Conservation (phyloP, 176 grass and related monocot species). For the Oryza officinalis region DNA sequence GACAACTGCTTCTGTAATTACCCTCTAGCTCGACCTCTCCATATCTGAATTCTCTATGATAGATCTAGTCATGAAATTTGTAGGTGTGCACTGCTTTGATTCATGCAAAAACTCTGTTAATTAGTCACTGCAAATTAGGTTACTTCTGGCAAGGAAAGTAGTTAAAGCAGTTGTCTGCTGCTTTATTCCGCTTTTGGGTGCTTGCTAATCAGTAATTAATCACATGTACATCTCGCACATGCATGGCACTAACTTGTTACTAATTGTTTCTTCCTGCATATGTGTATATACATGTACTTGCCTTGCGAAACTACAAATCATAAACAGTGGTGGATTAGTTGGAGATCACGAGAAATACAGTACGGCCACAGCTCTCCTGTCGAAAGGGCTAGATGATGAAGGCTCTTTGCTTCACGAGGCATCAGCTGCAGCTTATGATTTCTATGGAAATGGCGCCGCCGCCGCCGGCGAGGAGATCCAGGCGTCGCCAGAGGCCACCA, state of each 20-base stretch:
- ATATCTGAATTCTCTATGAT: not conserved
- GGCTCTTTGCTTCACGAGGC: conserved; percentile 27
- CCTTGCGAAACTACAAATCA: conserved; percentile 2
- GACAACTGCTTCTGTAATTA: conserved; percentile 75
- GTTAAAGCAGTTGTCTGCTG: not conserved
- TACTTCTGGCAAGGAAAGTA: not conserved
- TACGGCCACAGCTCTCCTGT: conserved; percentile 41
- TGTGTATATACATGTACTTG: not conserved
- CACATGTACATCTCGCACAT: not conserved
- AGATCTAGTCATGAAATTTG: not conserved
- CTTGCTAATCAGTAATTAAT: not conserved
- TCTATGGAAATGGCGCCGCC: conserved; percentile 18
- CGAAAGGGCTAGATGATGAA: conserved; percentile 42
- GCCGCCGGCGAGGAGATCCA: conserved; percentile 48
- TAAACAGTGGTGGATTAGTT: conserved; percentile 46
- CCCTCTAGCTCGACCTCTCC: conserved; percentile 8
- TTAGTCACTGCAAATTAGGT: not conserved
- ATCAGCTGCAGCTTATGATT: conserved; percentile 44
- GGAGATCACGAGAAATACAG: conserved; percentile 49
- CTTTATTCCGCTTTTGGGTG: not conserved
- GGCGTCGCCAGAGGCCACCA: conserved; percentile 30
- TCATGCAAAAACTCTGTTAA: not conserved
- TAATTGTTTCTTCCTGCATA: conserved; percentile 6
- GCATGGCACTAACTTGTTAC: conserved; percentile 5
- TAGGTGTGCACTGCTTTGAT: not conserved